Conservation (phyloP, 148 eudicot species). For the Rhododendron griersonianum region DNA sequence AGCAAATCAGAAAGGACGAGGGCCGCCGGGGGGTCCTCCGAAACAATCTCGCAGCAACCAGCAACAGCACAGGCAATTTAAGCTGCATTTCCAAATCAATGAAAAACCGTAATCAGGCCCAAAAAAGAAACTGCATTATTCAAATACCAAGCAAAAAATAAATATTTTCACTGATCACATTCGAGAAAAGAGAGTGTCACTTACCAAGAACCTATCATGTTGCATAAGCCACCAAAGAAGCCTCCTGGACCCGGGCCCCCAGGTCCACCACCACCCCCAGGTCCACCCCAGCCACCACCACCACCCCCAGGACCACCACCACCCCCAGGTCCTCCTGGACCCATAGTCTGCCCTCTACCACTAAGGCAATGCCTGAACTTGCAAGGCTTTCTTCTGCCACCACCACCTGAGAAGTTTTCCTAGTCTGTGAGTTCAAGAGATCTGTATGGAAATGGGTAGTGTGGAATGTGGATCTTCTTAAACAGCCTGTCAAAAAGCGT, state of each 20-base stretch:
- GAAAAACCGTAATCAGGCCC: not conserved
- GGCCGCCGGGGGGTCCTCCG: constrained; percentile 4
- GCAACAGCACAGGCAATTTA: constrained; percentile 27
- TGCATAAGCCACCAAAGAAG: constrained; percentile 18
- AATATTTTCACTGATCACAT: not conserved
- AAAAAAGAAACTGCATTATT: not conserved
- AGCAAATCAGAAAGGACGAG: constrained; percentile 1
- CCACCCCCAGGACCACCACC: constrained; percentile 10
- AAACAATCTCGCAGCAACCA: constrained; percentile 24
- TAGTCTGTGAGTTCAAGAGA: not conserved
- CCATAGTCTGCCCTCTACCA: not conserved
- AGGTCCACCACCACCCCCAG: constrained; percentile 1
- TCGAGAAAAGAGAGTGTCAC: not conserved
- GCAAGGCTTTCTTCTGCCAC: not conserved
- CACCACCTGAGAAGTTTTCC: not conserved
- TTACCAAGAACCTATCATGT: constrained; percentile 19
- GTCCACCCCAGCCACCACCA: constrained; percentile 17
- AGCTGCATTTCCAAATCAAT: constrained; percentile 13
- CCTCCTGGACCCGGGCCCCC: constrained; percentile 10
- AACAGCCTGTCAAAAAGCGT: not conserved
- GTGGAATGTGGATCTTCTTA: not conserved
- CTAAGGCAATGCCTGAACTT: not conserved
- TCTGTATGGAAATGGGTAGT: not conserved
- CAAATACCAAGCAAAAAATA: not conserved
- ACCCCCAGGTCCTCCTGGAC: constrained; percentile 9